Base-by-base conservation (phyloP, 164 flowering plant species). In the Liriodendron chinense region DNA sequence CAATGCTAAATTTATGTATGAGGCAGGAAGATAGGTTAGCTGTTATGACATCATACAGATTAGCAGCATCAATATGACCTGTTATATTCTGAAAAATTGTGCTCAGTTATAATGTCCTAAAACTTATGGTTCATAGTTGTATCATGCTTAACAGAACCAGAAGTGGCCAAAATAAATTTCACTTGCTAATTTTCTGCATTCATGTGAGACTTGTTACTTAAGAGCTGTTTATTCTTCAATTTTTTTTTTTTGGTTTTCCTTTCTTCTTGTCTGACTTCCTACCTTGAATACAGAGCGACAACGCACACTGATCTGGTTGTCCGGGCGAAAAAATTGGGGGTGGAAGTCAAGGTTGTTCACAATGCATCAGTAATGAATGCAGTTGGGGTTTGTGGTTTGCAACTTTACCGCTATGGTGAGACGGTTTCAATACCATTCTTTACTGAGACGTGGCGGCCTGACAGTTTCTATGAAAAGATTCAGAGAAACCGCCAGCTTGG, bases 321-420 rank as follows among this genome's bases (percentile, higher is more conserved):
- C 71, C 87, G 97, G 68, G 98, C 98, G 2, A 94, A 89, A 83
- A 88, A 83, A 69, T 59, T 91, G 79, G 97, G 91, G 34, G 83
- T 96, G 64, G 87, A 90, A 21, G 97, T 96, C 65, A 85, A 88
- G 80, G 93, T 90, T 69, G 84, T 96, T 43, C 91, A 91, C 83
- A 96, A 96, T 86, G 96, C 98, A 28, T 94, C 99, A 5, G 94
- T 96, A 25, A 92, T 96, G 94, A 96, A 94, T 84, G 98, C 97
- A 5, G 70, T 94, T 80, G 98, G 99, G 68, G 85, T 92, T 59
- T 96, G 99, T 81, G 99, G 99, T 43, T 79, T 96, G 74, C 99
- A 96, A 77, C 89, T 96, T 48, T 96, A 94, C 70, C 95, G 89
- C 59, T 96, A 89, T 82, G 99, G 98, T n/a, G 98, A 96, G 85